Conservation (phyloP, 192 early-diverging fungal species). For the Haplosporangium gracile region DNA sequence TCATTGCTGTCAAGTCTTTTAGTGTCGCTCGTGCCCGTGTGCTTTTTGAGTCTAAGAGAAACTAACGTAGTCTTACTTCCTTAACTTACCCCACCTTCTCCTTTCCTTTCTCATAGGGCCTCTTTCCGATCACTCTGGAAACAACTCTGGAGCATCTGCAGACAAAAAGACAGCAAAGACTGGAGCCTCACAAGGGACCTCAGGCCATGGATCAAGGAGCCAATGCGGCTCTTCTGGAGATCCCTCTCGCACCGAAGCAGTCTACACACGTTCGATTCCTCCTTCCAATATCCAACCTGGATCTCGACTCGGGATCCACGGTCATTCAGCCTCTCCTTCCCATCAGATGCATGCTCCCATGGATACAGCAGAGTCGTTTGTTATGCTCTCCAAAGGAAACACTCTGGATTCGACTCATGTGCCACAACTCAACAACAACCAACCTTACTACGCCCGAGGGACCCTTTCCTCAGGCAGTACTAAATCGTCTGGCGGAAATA, state of each 20-base stretch:
- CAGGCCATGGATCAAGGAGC: neutral
- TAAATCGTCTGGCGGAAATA: neutral
- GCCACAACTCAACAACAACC: conserved; percentile 14
- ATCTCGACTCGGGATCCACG: conserved; percentile 13
- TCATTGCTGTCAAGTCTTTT: neutral
- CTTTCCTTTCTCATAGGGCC: conserved; percentile 17
- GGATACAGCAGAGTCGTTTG: conserved; percentile 48
- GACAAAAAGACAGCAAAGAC: conserved; percentile 18
- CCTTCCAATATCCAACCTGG: conserved; percentile 5
- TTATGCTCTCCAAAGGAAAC: conserved; percentile 45
- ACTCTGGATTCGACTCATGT: conserved; percentile 8
- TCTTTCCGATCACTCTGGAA: conserved; percentile 31
- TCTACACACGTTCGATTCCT: conserved; percentile 37
- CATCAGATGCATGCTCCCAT: conserved; percentile 11
- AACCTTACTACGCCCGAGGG: conserved; percentile 21
- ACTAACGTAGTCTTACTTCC: neutral
- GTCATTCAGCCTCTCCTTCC: neutral
- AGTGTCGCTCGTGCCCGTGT: neutral
- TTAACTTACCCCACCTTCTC: neutral
- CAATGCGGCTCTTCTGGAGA: conserved; percentile 11
- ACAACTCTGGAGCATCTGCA: conserved; percentile 23
- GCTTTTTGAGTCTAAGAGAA: neutral
- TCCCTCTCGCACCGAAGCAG: conserved; percentile 21
- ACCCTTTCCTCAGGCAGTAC: neutral
- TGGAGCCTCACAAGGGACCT: neutral